Conservation (phyloP, 176 grass and related monocot species). For the Eleusine indica region DNA sequence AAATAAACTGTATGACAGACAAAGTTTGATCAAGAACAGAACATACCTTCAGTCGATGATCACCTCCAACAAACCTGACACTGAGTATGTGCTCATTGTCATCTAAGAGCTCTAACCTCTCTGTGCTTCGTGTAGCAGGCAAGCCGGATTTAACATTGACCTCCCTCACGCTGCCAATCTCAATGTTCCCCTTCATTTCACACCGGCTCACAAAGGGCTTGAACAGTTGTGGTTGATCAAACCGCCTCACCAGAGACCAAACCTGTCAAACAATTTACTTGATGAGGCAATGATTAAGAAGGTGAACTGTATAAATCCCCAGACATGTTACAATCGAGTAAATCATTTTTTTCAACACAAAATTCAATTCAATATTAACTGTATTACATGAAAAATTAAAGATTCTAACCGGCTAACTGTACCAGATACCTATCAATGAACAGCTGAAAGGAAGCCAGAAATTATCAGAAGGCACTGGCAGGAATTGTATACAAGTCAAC, state of each 20-base stretch:
- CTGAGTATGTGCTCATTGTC: constrained; percentile 92
- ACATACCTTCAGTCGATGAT: constrained; percentile 83
- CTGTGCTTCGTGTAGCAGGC: constrained; percentile 86
- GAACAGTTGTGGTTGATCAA: constrained; percentile 95
- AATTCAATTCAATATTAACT: constrained; percentile 17
- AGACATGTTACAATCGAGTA: background rate
- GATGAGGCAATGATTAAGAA: constrained; percentile 13
- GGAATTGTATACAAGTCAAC: constrained; percentile 22
- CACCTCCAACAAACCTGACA: constrained; percentile 88
- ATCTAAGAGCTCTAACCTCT: constrained; percentile 79
- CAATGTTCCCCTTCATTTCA: constrained; percentile 76
- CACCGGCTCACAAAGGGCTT: constrained; percentile 96
- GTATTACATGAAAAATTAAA: constrained; percentile 10
- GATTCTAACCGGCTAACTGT: constrained; percentile 6
- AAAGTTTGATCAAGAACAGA: constrained; percentile 11
- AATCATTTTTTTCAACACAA: background rate
- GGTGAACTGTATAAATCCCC: background rate
- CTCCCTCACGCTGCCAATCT: constrained; percentile 88
- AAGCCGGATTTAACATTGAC: constrained; percentile 94
- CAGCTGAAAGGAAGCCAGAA: constrained; percentile 1
- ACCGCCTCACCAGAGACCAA: constrained; percentile 96
- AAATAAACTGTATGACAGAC: constrained; percentile 9
- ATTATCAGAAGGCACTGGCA: constrained; percentile 40
- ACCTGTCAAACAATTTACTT: constrained; percentile 53
- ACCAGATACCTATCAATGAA: constrained; percentile 30